phyloP scores from a whole-genome alignment of 2,329 filamentous ascomycete genomes.

The Neofusicoccum kwambonambiense region DNA sequence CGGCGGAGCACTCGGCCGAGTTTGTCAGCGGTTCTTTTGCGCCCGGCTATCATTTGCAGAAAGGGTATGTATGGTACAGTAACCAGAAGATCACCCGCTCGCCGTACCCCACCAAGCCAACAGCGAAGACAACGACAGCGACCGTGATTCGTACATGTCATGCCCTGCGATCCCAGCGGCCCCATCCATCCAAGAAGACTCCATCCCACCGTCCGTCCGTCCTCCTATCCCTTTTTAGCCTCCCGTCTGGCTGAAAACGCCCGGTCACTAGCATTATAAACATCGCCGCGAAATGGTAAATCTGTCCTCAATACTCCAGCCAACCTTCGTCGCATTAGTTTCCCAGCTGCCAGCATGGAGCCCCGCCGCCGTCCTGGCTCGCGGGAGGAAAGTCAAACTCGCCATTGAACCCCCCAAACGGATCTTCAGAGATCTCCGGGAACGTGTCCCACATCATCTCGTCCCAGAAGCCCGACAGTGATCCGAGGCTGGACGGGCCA shows the following conservation, averaged over 20 bases:
- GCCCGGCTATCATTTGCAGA: slow-evolving; percentile 2
- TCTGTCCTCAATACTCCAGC: not conserved
- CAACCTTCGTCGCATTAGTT: not conserved
- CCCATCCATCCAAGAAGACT: not conserved
- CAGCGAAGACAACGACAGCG: not conserved
- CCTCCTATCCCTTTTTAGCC: not conserved
- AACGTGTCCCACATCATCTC: slow-evolving; percentile 44
- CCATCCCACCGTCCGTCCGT: not conserved
- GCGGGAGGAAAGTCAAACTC: slow-evolving; percentile 28
- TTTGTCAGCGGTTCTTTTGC: slow-evolving; percentile 4
- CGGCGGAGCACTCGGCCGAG: not conserved
- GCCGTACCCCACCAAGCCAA: not conserved
- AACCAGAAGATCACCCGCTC: not conserved
- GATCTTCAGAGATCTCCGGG: slow-evolving; percentile 37
- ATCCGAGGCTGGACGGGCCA: slow-evolving; percentile 27
- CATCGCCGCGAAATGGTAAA: not conserved
- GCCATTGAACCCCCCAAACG: slow-evolving; percentile 34
- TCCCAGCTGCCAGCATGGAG: slow-evolving; percentile 25
- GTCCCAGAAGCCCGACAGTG: slow-evolving; percentile 37
- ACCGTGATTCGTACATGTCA: slow-evolving; percentile 5
- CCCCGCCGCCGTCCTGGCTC: slow-evolving; percentile 22
- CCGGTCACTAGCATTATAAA: slow-evolving; percentile 4
- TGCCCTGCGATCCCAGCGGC: not conserved
- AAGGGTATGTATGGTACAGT: slow-evolving; percentile 8
- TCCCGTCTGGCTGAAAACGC: not conserved